Evolutionary conservation across 2,329 filamentous ascomycete species (phyloP).

Genomic region (Thielaviopsis euricoi): DNA sequence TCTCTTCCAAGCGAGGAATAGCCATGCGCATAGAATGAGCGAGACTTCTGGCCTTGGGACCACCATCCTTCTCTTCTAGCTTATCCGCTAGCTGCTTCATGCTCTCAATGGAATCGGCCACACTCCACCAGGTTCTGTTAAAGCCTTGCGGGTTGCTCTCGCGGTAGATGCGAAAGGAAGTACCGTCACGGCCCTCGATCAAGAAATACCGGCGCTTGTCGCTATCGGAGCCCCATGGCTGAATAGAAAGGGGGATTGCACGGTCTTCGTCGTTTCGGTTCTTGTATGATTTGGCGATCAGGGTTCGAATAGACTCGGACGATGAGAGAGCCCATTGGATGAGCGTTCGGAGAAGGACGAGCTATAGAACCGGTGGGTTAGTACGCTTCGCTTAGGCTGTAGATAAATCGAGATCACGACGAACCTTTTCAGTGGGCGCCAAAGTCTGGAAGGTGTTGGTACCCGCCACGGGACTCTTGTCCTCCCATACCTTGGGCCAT

Average conservation of each 20-base stretch:
- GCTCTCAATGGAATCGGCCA: constrained; percentile 83
- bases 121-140: constrained; percentile 75
- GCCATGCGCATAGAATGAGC: constrained; percentile 63
- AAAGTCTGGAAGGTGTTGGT: constrained; percentile 69
- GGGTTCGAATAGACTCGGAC: constrained; percentile 64
- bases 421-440: constrained; percentile 65
- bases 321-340: constrained; percentile 80
- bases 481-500: constrained; percentile 75
- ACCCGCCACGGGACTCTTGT: constrained; percentile 67
- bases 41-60: constrained; percentile 63
- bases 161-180: constrained; percentile 80
- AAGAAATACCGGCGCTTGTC: constrained; percentile 88
- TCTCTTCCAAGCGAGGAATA: constrained; percentile 79
- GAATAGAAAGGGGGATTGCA: constrained; percentile 78
- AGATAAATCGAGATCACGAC: constrained; percentile 14
- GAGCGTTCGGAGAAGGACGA: constrained; percentile 67
- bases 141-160: constrained; percentile 73
- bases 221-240: constrained; percentile 78
- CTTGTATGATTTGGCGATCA: constrained; percentile 81
- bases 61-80: constrained; percentile 59
- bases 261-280: constrained; percentile 60
- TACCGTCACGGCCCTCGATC: constrained; percentile 87
- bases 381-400: too few relatives aligned
- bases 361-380: constrained; percentile 34
- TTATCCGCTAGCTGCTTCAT: constrained; percentile 59